Base-by-base conservation (phyloP, 371 early-diverging fungal species). In the Amoeboaphelidium protococcarum region DNA sequence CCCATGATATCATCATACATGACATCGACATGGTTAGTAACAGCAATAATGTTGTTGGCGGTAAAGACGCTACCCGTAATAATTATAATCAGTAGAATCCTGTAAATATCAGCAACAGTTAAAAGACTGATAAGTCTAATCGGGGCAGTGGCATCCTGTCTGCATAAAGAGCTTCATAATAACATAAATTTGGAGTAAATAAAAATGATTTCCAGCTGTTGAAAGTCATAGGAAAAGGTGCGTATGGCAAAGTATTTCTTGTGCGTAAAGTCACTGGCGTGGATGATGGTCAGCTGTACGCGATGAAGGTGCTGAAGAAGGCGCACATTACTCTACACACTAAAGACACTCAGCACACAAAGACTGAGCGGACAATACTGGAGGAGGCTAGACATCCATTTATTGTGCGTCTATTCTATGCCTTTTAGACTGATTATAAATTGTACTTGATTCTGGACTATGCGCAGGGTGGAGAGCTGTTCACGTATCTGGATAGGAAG, bases 271-370 rank as follows among this genome's bases (percentile, higher is more conserved):
- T 56, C 25, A 66, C 72, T 3, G 54, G 58, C 26, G 54, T 19
- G 44, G 2, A 13, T 48, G 24, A 26, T 42, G 62, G 23, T 60
- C 20, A 26, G 12, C 16, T 77, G 19, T 90, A 74, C 58, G 91
- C 91, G 1, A 87, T 90, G 88, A 90, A 90, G 59, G 84, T 83
- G 1, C 67, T 90, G 37, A 74, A 74, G 54, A 90, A 90, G 62
- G 87, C 88, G 0, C 68, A 73, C 13, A 58, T 84, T 41, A 66
- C 74, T 26, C 65, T 81, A 4, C 76, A 78, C 52, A 66, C 68
- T 37, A 74, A 73, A 61, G 69, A 71, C 40, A 70, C 70, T 16
- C 68, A 73, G 47, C 72, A 78, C 52, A 76, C 77, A 26, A 68
- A 68, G 50, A 73, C 78, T 41, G 84, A 83, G 47, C 62, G 82